A percentile compares a stretch with the other conserved stretches of the same genome.
These are phyloP conservation scores for Aciculosporium take DNA, from an alignment of 2,329 filamentous ascomycete genomes.

Conservation along the genomic window DNA sequence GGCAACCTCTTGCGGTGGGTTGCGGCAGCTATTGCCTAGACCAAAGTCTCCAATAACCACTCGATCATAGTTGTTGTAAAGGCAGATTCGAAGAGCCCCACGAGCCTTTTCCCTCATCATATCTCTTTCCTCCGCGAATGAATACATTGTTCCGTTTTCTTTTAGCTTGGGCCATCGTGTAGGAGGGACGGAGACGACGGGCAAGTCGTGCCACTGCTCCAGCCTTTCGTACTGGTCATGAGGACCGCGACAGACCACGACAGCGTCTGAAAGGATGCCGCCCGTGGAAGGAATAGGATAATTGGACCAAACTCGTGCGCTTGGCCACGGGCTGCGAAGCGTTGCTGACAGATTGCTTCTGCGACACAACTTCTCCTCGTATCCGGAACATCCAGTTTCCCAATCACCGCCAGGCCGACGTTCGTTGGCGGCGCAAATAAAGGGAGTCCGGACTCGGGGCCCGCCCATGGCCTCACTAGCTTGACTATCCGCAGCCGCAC, in stretches of 20 bases:
- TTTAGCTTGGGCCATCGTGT: constrained; percentile 61
- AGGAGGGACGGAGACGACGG: constrained; percentile 61
- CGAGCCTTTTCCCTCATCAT: constrained; percentile 62
- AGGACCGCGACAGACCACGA: constrained; percentile 60
- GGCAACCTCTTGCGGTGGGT: constrained; percentile 50
- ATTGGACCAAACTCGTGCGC: constrained; percentile 31
- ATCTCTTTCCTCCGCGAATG: constrained; percentile 55
- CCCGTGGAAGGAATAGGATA: constrained; percentile 60
- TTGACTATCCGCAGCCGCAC: constrained; percentile 29
- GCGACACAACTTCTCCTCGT: constrained; percentile 55
- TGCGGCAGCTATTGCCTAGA: constrained; percentile 47
- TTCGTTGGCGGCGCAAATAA: constrained; percentile 64
- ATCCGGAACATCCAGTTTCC: constrained; percentile 44
- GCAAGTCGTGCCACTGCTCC: constrained; percentile 41
- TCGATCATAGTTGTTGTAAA: constrained; percentile 40
- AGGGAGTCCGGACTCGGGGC: constrained; percentile 35
- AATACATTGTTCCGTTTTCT: constrained; percentile 51
- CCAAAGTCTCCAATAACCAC: constrained; percentile 52
- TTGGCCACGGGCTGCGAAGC: constrained; percentile 45
- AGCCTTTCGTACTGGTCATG: constrained; percentile 50
- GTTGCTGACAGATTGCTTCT: constrained; percentile 60
- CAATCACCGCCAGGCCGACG: constrained; percentile 67
- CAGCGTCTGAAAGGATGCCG: constrained; percentile 54
- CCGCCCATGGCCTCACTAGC: constrained; percentile 19
- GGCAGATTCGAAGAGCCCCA: constrained; percentile 55